Percentiles rank a stretch among this genome's conserved stretches.
Conservation (phyloP, 1,284 basidiomycete genomes). For the Heliocybe sulcata region DNA sequence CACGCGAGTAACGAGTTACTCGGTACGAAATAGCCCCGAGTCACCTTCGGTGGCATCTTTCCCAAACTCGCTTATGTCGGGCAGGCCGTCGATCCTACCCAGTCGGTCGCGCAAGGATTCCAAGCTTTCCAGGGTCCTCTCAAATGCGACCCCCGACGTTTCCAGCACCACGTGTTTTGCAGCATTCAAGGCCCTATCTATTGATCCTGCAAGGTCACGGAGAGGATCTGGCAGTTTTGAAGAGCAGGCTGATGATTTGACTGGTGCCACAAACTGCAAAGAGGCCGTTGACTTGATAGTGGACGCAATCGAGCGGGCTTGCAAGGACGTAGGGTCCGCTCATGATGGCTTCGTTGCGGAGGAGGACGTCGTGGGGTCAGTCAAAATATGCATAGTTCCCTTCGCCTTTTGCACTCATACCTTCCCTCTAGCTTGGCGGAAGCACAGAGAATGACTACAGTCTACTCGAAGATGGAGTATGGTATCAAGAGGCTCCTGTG, state of each 20-base stretch:
- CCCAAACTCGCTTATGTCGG: slow-evolving; percentile 7
- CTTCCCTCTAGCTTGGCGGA: slow-evolving; percentile 54
- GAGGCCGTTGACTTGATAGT: slow-evolving; percentile 75
- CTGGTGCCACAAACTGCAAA: slow-evolving; percentile 59
- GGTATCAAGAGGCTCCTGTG: slow-evolving; percentile 83
- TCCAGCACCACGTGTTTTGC: slow-evolving; percentile 40
- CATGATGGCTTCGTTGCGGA: slow-evolving; percentile 47
- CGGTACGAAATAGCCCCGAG: slow-evolving; percentile 62
- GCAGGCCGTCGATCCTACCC: slow-evolving; percentile 3
- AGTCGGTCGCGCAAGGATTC: slow-evolving; percentile 15
- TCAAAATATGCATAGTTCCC: slow-evolving; percentile 8
- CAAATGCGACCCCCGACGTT: slow-evolving; percentile 23
- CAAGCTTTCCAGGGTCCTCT: slow-evolving; percentile 25
- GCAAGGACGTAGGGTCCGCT: slow-evolving; percentile 50
- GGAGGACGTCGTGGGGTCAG: slow-evolving; percentile 77
- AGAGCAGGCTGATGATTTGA: slow-evolving; percentile 55
- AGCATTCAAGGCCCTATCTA: slow-evolving; percentile 71
- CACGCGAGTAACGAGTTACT: slow-evolving; percentile 78
- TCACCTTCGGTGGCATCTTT: slow-evolving; percentile 18
- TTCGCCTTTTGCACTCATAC: slow-evolving; percentile 4
- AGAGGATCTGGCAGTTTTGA: slow-evolving; percentile 46
- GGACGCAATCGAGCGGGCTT: slow-evolving; percentile 60
- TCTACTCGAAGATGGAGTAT: slow-evolving; percentile 88
- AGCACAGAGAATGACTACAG: slow-evolving; percentile 73
- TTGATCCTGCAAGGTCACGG: slow-evolving; percentile 53